Percentiles rank a stretch among this genome's conserved stretches.
These are phyloP conservation scores for Stygiomarasmius scandens DNA, from an alignment of 1,284 basidiomycete species.

Conservation along the genomic window DNA sequence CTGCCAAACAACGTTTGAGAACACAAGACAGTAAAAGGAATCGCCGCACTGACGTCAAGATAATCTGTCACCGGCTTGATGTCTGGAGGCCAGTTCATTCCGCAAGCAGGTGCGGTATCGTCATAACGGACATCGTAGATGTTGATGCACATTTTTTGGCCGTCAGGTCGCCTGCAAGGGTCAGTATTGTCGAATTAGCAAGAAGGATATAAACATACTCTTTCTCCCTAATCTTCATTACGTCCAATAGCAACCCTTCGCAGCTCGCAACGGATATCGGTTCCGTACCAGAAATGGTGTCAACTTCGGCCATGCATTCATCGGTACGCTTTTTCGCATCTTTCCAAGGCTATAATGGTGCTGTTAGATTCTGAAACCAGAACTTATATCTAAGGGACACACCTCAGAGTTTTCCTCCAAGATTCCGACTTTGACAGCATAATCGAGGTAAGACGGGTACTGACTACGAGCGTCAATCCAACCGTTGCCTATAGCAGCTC, in stretches of 20 bases:
- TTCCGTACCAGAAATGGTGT: slow-evolving; percentile 46
- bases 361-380: neutral
- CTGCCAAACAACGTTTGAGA: slow-evolving; percentile 37
- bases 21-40: slow-evolving; percentile 6
- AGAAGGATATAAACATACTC: slow-evolving; percentile 47
- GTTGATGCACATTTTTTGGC: slow-evolving; percentile 83
- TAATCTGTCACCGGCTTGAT: slow-evolving; percentile 79
- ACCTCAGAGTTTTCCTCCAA: slow-evolving; percentile 77
- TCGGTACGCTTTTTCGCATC: slow-evolving; percentile 65
- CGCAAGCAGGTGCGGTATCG: slow-evolving; percentile 88
- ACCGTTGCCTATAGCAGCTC: slow-evolving; percentile 93
- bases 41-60: slow-evolving; percentile 66
- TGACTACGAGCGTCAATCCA: slow-evolving; percentile 93
- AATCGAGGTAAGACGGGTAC: slow-evolving; percentile 91
- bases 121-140: slow-evolving; percentile 93
- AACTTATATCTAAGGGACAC: slow-evolving; percentile 27
- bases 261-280: slow-evolving; percentile 72
- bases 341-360: slow-evolving; percentile 55
- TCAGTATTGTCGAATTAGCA: neutral
- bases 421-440: slow-evolving; percentile 79
- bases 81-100: slow-evolving; percentile 98
- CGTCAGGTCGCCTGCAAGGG: slow-evolving; percentile 60
- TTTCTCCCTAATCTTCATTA: slow-evolving; percentile 66
- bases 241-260: slow-evolving; percentile 62
- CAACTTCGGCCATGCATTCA: slow-evolving; percentile 61